Conservation (phyloP, 768 basidiomycete species). For the Naganishia vishniacii region DNA sequence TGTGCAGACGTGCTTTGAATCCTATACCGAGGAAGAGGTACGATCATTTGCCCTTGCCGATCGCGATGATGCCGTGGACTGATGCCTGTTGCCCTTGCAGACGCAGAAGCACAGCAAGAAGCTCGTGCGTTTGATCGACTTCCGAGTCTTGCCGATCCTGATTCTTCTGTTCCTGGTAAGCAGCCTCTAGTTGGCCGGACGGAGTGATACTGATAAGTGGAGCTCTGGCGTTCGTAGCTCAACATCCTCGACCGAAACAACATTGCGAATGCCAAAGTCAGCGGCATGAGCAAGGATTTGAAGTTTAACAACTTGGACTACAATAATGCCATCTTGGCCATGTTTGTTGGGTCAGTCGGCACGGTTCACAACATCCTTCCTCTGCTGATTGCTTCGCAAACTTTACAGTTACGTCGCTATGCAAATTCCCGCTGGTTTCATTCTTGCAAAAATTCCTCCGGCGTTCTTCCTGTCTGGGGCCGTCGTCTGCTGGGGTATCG, state of each 20-base stretch:
- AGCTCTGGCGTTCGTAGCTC: too few species aligned
- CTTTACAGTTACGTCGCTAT: slow-evolving; percentile 8
- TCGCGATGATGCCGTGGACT: neutral
- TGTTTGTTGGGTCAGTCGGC: slow-evolving; percentile 12
- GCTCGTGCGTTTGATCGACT: slow-evolving; percentile 23
- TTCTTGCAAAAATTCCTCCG: slow-evolving; percentile 16
- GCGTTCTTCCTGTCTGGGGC: slow-evolving; percentile 19
- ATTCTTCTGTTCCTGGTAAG: slow-evolving; percentile 24
- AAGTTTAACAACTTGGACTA: slow-evolving; percentile 21
- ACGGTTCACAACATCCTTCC: neutral
- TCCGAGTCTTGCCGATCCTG: slow-evolving; percentile 20
- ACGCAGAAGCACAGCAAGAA: slow-evolving; percentile 16
- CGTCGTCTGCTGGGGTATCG: slow-evolving; percentile 18
- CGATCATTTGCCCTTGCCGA: neutral
- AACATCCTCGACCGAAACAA: slow-evolving; percentile 26
- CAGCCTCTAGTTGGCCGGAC: too few species aligned
- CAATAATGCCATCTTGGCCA: slow-evolving; percentile 18
- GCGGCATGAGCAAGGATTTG: slow-evolving; percentile 21
- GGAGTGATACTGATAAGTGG: too few species aligned
- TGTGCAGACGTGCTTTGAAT: slow-evolving; percentile 23
- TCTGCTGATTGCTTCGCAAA: neutral
- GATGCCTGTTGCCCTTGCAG: neutral
- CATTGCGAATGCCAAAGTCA: slow-evolving; percentile 26
- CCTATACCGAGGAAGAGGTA: slow-evolving; percentile 19
- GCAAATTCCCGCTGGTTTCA: slow-evolving; percentile 21